These are phyloP conservation scores for Catunica adiposa DNA, from an alignment of 2,329 filamentous ascomycete genomes.

Conservation along the genomic window DNA sequence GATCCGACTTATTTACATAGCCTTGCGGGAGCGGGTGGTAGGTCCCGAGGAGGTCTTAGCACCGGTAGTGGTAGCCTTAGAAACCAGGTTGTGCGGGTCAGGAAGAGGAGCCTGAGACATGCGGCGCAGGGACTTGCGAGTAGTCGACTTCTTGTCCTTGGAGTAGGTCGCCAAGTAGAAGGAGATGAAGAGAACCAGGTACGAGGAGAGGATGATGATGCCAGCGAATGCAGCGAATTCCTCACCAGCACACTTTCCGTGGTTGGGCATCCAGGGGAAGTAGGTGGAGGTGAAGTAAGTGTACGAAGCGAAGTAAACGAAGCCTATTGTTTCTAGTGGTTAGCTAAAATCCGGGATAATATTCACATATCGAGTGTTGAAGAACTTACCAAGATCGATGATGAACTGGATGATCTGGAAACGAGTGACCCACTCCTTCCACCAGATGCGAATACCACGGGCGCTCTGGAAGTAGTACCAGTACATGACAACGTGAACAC, in stretches of 20 bases:
- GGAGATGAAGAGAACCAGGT: constrained; percentile 94
- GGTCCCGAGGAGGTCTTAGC: constrained; percentile 36
- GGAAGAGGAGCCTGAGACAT: constrained; percentile 55
- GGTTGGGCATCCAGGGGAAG: constrained; percentile 69
- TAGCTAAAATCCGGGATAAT: background rate
- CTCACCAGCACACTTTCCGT: constrained; percentile 79
- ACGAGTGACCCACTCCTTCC: constrained; percentile 99
- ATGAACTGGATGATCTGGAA: constrained; percentile 96
- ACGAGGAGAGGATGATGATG: constrained; percentile 82
- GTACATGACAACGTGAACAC: constrained; percentile 97
- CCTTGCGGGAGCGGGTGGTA: constrained; percentile 54
- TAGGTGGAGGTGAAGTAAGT: constrained; percentile 93
- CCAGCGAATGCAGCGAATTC: constrained; percentile 91
- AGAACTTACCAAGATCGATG: constrained; percentile 70
- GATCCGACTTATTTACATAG: constrained; percentile 19
- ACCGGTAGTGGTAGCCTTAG: constrained; percentile 28
- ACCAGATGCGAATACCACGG: constrained; percentile 90
- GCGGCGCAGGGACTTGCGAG: constrained; percentile 57
- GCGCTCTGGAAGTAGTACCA: constrained; percentile 99
- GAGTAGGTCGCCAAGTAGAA: constrained; percentile 98
- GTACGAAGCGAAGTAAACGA: constrained; percentile 98
- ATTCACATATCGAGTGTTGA: constrained; percentile 10
- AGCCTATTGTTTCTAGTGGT: constrained; percentile 38
- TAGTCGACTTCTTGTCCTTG: constrained; percentile 65
- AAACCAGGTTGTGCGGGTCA: constrained; percentile 50